Percentiles rank a stretch among this genome's conserved stretches.
These are phyloP conservation scores for Thelephora terrestris DNA, from an alignment of 1,284 basidiomycete genomes.

Conservation along the genomic window DNA sequence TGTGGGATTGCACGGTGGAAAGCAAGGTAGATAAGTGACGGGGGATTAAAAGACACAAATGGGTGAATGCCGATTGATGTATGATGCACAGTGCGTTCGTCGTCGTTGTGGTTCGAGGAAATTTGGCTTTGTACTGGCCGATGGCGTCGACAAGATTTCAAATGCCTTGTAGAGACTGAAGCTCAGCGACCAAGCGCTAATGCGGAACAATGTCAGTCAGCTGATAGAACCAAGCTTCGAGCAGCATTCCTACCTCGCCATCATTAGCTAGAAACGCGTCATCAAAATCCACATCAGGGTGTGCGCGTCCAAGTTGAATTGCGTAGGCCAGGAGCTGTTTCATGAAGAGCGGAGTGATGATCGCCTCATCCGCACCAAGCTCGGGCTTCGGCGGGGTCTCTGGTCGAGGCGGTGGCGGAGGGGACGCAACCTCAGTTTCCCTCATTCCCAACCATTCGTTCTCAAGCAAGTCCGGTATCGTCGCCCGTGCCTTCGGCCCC, in stretches of 20 bases:
- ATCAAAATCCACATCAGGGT: background rate
- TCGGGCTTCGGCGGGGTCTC: constrained; percentile 12
- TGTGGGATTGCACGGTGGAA: constrained; percentile 1
- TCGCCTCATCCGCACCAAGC: constrained; percentile 45
- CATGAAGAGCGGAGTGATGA: constrained; percentile 71
- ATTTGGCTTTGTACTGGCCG: background rate
- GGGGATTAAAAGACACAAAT: constrained; percentile 2
- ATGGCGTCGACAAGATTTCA: background rate
- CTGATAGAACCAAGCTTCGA: background rate
- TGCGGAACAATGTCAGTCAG: background rate
- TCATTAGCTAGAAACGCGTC: constrained; percentile 6
- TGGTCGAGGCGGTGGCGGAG: constrained; percentile 9
- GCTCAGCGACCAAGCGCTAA: constrained; percentile 11
- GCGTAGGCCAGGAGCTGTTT: constrained; percentile 57
- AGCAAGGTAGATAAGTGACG: constrained; percentile 8
- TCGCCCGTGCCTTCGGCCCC: constrained; percentile 66
- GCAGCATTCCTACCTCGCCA: constrained; percentile 12
- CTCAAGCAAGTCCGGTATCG: constrained; percentile 68
- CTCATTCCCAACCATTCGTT: constrained; percentile 58
- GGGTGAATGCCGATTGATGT: no score
- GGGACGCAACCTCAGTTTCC: constrained; percentile 29
- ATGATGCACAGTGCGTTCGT: no score
- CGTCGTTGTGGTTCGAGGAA: background rate
- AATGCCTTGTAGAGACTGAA: constrained; percentile 2
- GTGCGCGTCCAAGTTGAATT: constrained; percentile 38